Conservation (phyloP, 1,139 yeast species). For the Pneumocystis oryctolagi region DNA sequence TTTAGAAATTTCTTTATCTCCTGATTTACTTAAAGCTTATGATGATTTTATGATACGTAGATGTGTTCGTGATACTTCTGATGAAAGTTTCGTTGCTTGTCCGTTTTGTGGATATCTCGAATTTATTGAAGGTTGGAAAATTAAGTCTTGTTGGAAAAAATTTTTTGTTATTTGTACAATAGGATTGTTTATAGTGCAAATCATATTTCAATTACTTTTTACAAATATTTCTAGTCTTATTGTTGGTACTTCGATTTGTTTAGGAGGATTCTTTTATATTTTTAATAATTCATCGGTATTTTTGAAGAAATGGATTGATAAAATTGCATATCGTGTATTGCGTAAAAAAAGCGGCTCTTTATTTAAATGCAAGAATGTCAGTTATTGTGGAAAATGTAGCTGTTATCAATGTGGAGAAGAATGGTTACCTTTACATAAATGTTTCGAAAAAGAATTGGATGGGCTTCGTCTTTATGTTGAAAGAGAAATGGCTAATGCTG, state of each 20-base stretch:
- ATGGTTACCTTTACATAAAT: constrained; percentile 14
- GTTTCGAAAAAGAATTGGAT: constrained; percentile 14
- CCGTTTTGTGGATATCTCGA: constrained; percentile 14
- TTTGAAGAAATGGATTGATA: constrained; percentile 3
- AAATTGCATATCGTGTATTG: constrained; percentile 11
- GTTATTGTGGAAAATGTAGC: constrained; percentile 9
- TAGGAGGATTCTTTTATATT: constrained; percentile 1
- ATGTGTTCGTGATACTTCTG: constrained; percentile 3
- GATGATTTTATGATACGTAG: constrained; percentile 7
- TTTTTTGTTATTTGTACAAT: not conserved
- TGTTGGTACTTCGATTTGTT: not conserved
- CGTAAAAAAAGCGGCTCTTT: constrained; percentile 11
- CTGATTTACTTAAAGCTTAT: constrained; percentile 9
- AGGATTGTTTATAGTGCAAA: not conserved
- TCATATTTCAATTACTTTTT: not conserved
- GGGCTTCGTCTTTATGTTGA: constrained; percentile 14
- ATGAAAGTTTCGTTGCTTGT: constrained; percentile 9
- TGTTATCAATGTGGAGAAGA: constrained; percentile 14
- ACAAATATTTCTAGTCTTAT: not conserved
- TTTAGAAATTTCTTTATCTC: constrained; percentile 9
- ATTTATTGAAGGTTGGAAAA: not conserved
- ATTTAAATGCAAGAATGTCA: constrained; percentile 13
- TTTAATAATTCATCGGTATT: not conserved
- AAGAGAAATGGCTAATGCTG: constrained; percentile 15
- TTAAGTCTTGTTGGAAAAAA: not conserved